phyloP scores from a whole-genome alignment of 2,329 filamentous ascomycete genomes.

The Cytospora piceicola region DNA sequence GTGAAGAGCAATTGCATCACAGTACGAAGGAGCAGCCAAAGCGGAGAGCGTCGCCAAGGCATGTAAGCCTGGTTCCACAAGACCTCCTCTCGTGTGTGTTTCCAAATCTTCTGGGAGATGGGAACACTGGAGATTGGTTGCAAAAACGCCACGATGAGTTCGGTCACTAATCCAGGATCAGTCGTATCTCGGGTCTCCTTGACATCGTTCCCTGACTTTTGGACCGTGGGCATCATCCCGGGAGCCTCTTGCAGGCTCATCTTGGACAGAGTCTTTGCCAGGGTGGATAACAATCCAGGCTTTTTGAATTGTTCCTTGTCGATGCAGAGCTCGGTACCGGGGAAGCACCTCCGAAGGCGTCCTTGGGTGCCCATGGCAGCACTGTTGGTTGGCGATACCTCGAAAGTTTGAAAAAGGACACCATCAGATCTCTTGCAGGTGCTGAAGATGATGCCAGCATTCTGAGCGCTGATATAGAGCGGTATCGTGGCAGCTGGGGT shows the following conservation, averaged over 20 bases:
- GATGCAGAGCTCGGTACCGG: conserved; percentile 34
- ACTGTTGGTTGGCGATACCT: conserved; percentile 38
- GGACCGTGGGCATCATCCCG: conserved; percentile 32
- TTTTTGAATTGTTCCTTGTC: conserved; percentile 26
- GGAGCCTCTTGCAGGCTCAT: conserved; percentile 37
- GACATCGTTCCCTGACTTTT: conserved; percentile 44
- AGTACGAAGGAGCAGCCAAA: conserved; percentile 30
- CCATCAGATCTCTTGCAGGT: conserved; percentile 16
- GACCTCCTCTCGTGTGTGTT: conserved; percentile 59
- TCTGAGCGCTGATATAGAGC: conserved; percentile 41
- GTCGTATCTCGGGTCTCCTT: conserved; percentile 53
- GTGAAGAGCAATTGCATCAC: conserved; percentile 25
- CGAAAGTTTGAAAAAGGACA: conserved; percentile 41
- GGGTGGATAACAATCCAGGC: conserved; percentile 30
- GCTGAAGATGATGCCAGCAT: conserved; percentile 41
- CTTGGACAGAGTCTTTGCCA: conserved; percentile 35
- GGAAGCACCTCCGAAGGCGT: conserved; percentile 39
- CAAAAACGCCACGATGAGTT: conserved; percentile 49
- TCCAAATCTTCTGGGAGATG: conserved; percentile 44
- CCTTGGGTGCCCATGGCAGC: conserved; percentile 37
- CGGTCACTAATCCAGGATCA: conserved; percentile 55
- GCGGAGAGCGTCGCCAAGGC: conserved; percentile 31
- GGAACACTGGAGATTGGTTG: conserved; percentile 42
- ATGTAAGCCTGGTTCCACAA: conserved; percentile 40
- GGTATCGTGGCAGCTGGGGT: conserved; percentile 30